Conservation (phyloP, 2,329 filamentous ascomycete species). For the Shiraia bambusicola region DNA sequence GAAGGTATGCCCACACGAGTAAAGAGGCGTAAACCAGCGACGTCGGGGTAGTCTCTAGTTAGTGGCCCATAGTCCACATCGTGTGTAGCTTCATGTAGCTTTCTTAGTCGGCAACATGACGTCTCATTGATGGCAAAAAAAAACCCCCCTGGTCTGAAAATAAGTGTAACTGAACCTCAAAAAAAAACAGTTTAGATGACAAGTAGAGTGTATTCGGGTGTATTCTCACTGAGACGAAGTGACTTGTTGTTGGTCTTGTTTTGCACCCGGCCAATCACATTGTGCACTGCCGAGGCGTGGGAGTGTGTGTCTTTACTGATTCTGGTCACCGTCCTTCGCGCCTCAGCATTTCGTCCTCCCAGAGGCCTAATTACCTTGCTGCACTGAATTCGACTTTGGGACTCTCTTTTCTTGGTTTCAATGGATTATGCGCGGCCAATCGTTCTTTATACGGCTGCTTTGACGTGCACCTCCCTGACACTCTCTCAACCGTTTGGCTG, state of each 20-base stretch:
- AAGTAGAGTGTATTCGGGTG: too few relatives aligned
- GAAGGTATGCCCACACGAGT: slow-evolving; percentile 29
- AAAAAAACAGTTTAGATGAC: too few relatives aligned
- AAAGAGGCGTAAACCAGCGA: slow-evolving; percentile 7
- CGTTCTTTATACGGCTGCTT: slow-evolving; percentile 13
- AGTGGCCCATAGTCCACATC: too few relatives aligned
- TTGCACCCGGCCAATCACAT: slow-evolving; percentile 16
- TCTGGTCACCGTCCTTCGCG: slow-evolving; percentile 5
- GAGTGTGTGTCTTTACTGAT: too few relatives aligned
- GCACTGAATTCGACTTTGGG: too few relatives aligned
- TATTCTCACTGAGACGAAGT: background rate
- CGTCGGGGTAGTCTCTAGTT: too few relatives aligned
- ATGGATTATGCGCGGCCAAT: slow-evolving; percentile 27
- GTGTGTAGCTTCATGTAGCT: background rate
- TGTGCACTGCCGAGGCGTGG: slow-evolving; percentile 17
- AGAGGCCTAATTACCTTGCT: too few relatives aligned
- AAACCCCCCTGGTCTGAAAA: too few relatives aligned
- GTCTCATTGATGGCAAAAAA: background rate
- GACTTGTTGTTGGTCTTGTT: too few relatives aligned
- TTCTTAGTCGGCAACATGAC: background rate
- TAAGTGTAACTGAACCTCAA: too few relatives aligned
- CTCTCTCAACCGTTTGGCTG: slow-evolving; percentile 20
- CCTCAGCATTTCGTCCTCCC: slow-evolving; percentile 12
- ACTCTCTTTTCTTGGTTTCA: slow-evolving; percentile 21
- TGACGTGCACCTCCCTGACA: slow-evolving; percentile 20